Evolutionary conservation across 306 rosid genomes (phyloP).

Genomic region (Trifolium pratense): DNA sequence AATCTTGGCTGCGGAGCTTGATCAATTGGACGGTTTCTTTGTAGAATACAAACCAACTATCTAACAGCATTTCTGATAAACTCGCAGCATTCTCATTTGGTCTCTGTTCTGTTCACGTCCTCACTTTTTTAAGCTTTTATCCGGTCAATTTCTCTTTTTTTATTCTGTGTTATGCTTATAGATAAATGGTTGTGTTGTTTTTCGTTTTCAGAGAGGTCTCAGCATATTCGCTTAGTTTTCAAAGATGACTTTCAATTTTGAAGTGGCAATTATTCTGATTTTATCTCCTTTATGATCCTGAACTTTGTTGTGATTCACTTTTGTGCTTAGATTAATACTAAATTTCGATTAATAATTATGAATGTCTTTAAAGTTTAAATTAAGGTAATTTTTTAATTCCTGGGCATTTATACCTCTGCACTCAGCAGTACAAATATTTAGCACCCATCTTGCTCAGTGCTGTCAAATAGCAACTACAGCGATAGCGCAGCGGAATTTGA

Average conservation of each 20-base stretch:
- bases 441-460: neutral
- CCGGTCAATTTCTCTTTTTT: neutral
- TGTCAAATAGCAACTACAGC: neutral
- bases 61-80: neutral
- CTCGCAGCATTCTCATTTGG: neutral
- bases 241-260: neutral
- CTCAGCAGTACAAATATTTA: neutral
- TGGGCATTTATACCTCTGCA: neutral
- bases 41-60: slow-evolving; percentile 1
- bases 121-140: neutral
- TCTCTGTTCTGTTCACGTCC: neutral
- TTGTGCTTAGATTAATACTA: neutral
- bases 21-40: neutral
- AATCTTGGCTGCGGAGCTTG: neutral
- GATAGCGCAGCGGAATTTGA: neutral
- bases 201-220: neutral
- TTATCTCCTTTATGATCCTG: neutral
- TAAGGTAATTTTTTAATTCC: neutral
- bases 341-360: neutral
- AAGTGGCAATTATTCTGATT: neutral
- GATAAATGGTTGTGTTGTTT: neutral
- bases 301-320: neutral
- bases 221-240: neutral
- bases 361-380: neutral
- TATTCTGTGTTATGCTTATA: neutral